Percentiles rank a stretch among this genome's conserved stretches.
Conservation (phyloP, 805 yeast genomes). For the Wickerhamiella qilinensis region DNA sequence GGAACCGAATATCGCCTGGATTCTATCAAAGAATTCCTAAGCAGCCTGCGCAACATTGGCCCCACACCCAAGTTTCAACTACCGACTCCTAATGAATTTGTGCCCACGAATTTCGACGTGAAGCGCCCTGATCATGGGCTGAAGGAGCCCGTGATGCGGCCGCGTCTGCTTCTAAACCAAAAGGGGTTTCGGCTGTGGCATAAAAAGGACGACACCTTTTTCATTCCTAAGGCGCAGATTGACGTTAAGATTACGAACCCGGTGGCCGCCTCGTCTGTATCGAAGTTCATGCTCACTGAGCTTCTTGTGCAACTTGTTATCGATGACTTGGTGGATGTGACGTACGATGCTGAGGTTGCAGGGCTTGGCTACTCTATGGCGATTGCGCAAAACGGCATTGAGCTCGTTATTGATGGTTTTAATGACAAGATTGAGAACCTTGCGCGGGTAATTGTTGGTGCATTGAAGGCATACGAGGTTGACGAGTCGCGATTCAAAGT, state of each 20-base stretch:
- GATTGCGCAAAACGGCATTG: slow-evolving; percentile 54
- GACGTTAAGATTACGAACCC: slow-evolving; percentile 50
- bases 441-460: slow-evolving; percentile 41
- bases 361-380: slow-evolving; percentile 47
- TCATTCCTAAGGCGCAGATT: slow-evolving; percentile 73
- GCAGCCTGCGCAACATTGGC: slow-evolving; percentile 11
- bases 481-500: slow-evolving; percentile 46
- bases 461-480: slow-evolving; percentile 34
- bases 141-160: slow-evolving; percentile 32
- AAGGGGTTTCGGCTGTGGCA: slow-evolving; percentile 39
- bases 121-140: slow-evolving; percentile 27
- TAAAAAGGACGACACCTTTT: slow-evolving; percentile 76
- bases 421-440: slow-evolving; percentile 62
- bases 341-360: slow-evolving; percentile 74
- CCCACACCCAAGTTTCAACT: slow-evolving; percentile 29
- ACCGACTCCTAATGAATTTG: slow-evolving; percentile 64
- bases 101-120: slow-evolving; percentile 64
- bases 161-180: slow-evolving; percentile 39
- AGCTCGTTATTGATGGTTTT: slow-evolving; percentile 57
- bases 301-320: slow-evolving; percentile 55
- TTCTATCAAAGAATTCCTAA: slow-evolving; percentile 27
- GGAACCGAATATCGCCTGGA: slow-evolving; percentile 60
- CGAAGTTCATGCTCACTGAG: slow-evolving; percentile 37
- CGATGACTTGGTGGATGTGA: slow-evolving; percentile 57
- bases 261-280: slow-evolving; percentile 1